Evolutionary conservation across 163 green algal genomes (phyloP).

Genomic region (Prototheca wickerhamii): DNA sequence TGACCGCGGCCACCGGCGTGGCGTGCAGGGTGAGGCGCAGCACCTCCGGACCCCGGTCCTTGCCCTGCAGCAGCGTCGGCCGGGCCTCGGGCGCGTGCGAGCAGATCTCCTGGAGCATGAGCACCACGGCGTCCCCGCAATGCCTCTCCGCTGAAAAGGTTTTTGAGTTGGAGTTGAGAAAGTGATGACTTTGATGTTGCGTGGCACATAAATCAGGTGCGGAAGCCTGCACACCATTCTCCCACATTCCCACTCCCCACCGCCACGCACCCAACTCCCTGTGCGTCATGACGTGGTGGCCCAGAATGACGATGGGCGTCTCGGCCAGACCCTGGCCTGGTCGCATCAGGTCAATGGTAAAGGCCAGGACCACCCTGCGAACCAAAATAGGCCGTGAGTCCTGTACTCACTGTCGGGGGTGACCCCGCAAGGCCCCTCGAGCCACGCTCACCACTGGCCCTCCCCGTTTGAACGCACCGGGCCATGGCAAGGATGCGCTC

Average conservation of each 20-base stretch:
- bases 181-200: too few species aligned
- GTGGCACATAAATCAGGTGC: too few species aligned
- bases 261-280: constrained; percentile 17
- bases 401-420: too few species aligned
- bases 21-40: background rate
- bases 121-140: constrained; percentile 11
- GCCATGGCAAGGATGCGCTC: constrained; percentile 3
- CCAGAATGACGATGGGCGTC: constrained; percentile 18
- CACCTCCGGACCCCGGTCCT: constrained; percentile 2
- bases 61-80: constrained; percentile 2
- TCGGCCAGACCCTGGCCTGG: constrained; percentile 15
- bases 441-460: too few species aligned
- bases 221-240: background rate
- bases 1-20: background rate
- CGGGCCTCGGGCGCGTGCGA: constrained; percentile 5
- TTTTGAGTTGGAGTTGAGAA: too few species aligned
- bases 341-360: constrained; percentile 17
- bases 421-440: too few species aligned
- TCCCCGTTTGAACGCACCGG: background rate
- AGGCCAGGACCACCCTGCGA: constrained; percentile 8
- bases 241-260: background rate
- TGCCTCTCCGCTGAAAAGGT: constrained; percentile 8
- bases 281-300: constrained; percentile 31
- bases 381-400: background rate
- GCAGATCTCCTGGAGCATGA: constrained; percentile 20